phyloP scores from a whole-genome alignment of 192 early-diverging fungal species.

The Rhizoclosmatium sp. region DNA sequence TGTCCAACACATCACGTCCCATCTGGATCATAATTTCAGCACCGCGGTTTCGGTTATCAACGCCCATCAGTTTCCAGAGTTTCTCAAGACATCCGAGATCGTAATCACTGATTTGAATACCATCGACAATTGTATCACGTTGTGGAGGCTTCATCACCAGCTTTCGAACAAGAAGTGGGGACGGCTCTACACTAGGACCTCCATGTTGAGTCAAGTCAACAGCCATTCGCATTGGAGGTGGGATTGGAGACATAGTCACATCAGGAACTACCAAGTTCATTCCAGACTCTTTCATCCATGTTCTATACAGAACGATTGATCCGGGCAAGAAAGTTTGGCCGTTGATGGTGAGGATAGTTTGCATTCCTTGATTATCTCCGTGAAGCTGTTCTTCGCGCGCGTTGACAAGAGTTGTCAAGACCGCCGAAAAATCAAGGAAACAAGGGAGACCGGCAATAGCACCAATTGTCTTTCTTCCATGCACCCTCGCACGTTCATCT shows the following conservation, averaged over 20 bases:
- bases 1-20: conserved; percentile 56
- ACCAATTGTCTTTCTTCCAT: conserved; percentile 45
- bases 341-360: conserved; percentile 56
- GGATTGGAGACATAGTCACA: conserved; percentile 1
- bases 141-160: background rate
- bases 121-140: background rate
- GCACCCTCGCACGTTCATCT: conserved; percentile 18
- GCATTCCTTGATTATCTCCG: conserved; percentile 39
- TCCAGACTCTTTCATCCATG: conserved; percentile 56
- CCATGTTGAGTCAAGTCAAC: background rate
- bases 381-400: conserved; percentile 22
- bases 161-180: conserved; percentile 15
- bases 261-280: conserved; percentile 43
- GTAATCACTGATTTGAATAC: background rate
- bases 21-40: conserved; percentile 58
- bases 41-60: conserved; percentile 44
- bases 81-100: conserved; percentile 40
- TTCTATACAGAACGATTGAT: conserved; percentile 70
- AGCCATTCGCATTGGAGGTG: conserved; percentile 6
- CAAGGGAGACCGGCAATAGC: conserved; percentile 68
- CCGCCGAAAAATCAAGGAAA: conserved; percentile 54
- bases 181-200: background rate
- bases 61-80: conserved; percentile 55
- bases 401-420: conserved; percentile 39
- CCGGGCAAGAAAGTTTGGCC: conserved; percentile 84